Percentiles rank a stretch among this genome's conserved stretches.
Evolutionary conservation across 108 stramenopile genomes (phyloP).

Genomic region (Cyclotella atomus): DNA sequence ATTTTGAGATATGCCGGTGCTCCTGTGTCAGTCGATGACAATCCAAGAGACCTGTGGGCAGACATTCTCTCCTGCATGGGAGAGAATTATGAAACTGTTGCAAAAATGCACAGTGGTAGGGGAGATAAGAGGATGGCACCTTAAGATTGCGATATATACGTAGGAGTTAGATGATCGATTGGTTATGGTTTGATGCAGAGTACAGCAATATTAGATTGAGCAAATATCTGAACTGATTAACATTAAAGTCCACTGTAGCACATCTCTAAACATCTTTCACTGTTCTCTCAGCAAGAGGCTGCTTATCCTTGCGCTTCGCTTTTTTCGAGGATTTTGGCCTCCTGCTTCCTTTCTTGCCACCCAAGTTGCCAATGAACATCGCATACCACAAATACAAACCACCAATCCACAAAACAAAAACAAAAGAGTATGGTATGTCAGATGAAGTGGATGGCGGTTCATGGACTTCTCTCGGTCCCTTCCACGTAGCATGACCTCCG

Average conservation of each 20-base stretch:
- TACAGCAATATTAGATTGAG: too few relatives aligned
- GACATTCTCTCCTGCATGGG: conserved; percentile 87
- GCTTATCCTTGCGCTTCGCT: conserved; percentile 7
- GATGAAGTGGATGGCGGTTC: conserved; percentile 19
- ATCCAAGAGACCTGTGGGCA: conserved; percentile 76
- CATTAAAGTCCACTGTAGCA: too few relatives aligned
- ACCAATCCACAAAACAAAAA: conserved; percentile 65
- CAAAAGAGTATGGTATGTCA: conserved; percentile 30
- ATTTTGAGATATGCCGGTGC: conserved; percentile 87
- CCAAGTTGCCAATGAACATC: conserved; percentile 36
- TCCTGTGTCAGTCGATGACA: conserved; percentile 69
- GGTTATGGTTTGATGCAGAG: too few relatives aligned
- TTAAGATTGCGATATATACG: not conserved
- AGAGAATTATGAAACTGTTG: conserved; percentile 72
- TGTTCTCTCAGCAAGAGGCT: conserved; percentile 1
- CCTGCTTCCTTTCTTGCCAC: not conserved
- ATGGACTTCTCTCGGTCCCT: not conserved
- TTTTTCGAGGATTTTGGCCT: conserved; percentile 5
- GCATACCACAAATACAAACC: conserved; percentile 68
- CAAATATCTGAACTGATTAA: too few relatives aligned
- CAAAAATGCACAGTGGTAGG: conserved; percentile 58
- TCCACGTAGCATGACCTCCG: conserved; percentile 38
- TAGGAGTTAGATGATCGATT: too few relatives aligned
- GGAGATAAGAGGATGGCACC: conserved; percentile 81
- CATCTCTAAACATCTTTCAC: conserved; percentile 15